phyloP scores from a whole-genome alignment of 2,329 filamentous ascomycete genomes.

The Beauveria sp. region DNA sequence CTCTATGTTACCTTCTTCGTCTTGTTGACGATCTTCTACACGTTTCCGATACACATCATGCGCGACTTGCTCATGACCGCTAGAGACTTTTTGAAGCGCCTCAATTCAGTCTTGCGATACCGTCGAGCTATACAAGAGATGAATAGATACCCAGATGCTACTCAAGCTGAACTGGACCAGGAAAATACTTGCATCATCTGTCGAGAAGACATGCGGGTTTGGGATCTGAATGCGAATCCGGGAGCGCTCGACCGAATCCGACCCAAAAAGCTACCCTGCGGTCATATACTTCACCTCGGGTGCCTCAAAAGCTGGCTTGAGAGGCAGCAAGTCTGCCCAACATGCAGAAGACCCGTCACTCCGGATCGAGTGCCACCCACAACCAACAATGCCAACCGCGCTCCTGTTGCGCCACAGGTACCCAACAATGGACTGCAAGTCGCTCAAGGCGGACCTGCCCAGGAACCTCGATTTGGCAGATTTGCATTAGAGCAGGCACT shows the following conservation, averaged over 20 bases:
- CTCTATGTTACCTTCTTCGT: slow-evolving; percentile 90
- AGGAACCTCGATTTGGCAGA: slow-evolving; percentile 1
- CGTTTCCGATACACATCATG: slow-evolving; percentile 92
- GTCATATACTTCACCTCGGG: slow-evolving; percentile 88
- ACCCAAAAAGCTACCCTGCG: slow-evolving; percentile 93
- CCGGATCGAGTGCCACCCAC: slow-evolving; percentile 21
- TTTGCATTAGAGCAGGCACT: neutral
- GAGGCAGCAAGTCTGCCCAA: slow-evolving; percentile 93
- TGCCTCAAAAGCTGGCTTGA: slow-evolving; percentile 97
- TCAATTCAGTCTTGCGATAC: slow-evolving; percentile 84
- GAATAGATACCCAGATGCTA: slow-evolving; percentile 90
- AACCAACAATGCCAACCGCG: slow-evolving; percentile 18
- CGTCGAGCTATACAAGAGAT: slow-evolving; percentile 88
- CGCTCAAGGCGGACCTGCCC: neutral
- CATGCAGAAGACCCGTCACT: slow-evolving; percentile 73
- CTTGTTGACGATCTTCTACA: slow-evolving; percentile 89
- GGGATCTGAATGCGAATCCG: slow-evolving; percentile 50
- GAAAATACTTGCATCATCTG: slow-evolving; percentile 98
- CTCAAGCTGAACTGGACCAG: slow-evolving; percentile 69
- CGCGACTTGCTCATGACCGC: slow-evolving; percentile 91
- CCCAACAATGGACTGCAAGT: slow-evolving; percentile 4
- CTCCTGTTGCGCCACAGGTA: slow-evolving; percentile 17
- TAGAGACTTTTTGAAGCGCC: slow-evolving; percentile 80
- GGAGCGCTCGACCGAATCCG: slow-evolving; percentile 75
- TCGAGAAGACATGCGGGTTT: slow-evolving; percentile 87